Base-by-base conservation (phyloP, 805 yeast species). In the Lachancea quebecensis region DNA sequence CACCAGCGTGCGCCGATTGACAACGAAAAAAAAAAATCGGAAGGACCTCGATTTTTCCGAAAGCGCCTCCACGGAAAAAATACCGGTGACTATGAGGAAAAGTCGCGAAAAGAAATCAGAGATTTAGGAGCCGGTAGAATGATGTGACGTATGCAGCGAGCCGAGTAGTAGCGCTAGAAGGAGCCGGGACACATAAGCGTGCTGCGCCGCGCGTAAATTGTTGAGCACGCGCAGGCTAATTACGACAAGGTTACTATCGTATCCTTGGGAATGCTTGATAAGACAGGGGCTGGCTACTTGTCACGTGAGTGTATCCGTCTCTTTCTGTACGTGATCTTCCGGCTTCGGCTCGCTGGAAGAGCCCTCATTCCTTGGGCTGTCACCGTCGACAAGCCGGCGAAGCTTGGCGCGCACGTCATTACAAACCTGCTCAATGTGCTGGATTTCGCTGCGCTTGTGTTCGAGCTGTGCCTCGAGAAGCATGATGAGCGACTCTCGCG, bases 401-500 rank as follows among this genome's bases (percentile, higher is more conserved):
- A 76, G 58, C 41, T 67, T 67, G 2, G 55, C 64, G 35, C 66
- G 66, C 28, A 75, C 75, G 17, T 66, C 65, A n/a, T 50, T 51
- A 52, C 77, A 74, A 1, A 67, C 60, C 34, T 58, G 50, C 29
- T 69, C 64, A 28, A 74, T 68, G 11, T 62, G 60, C 32, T 59
- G 63, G 8, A 83, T 81, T 49, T 82, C 83, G 4, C 64, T 58
- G 41, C 71, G 70, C 55, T 83, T 84, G 36, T 73, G 70, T 41
- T 77, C 85, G 30, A 91, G 77, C 57, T 85, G 89, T 43, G 78
- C 82, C 55, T 76, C 79, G 59, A 87, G 66, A 44, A 84, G 69
- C 71, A 87, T 72, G 36, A 89, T 86, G 51, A 93, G 70, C 41
- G 90, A 82, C 57, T 93, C 99, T 42, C 97, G 73, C 2, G 95